These are phyloP conservation scores for Apostasia shenzhenica DNA, from an alignment of 106 monocot species.

Conservation along the genomic window DNA sequence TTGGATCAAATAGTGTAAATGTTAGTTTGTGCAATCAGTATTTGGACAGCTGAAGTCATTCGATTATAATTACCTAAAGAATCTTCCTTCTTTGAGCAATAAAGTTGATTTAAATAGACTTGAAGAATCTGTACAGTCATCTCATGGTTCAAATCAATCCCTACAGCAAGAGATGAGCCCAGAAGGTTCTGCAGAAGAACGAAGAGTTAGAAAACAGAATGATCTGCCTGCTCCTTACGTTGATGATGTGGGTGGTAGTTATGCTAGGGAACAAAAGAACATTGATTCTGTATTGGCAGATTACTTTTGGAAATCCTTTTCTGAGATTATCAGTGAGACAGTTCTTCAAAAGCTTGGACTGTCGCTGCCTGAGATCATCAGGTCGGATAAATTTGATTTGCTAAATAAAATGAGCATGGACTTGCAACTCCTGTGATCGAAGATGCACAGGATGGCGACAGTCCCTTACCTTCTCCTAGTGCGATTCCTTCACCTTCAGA, in stretches of 20 bases:
- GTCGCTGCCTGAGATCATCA: slow-evolving; percentile 49
- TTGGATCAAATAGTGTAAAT: slow-evolving; percentile 79
- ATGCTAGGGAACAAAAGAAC: not conserved
- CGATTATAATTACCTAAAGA: slow-evolving; percentile 26
- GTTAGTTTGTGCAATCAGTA: slow-evolving; percentile 76
- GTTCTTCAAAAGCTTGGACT: slow-evolving; percentile 61
- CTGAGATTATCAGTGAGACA: slow-evolving; percentile 35
- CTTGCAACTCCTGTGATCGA: slow-evolving; percentile 54
- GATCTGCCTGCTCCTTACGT: not conserved
- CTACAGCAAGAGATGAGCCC: slow-evolving; percentile 13
- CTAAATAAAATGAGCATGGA: slow-evolving; percentile 46
- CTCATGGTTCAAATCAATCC: slow-evolving; percentile 8
- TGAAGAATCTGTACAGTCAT: slow-evolving; percentile 9
- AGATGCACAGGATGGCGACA: slow-evolving; percentile 19
- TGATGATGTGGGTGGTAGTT: slow-evolving; percentile 5
- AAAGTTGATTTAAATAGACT: not conserved
- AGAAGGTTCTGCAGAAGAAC: slow-evolving; percentile 3
- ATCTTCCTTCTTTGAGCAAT: slow-evolving; percentile 12
- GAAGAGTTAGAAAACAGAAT: slow-evolving; percentile 3
- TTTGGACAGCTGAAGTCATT: slow-evolving; percentile 76
- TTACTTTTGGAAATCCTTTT: slow-evolving; percentile 64
- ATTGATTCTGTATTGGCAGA: slow-evolving; percentile 22
- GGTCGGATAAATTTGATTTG: slow-evolving; percentile 59
- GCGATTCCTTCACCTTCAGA: slow-evolving; percentile 30
- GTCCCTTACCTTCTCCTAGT: not conserved